Percentiles rank a stretch among this genome's conserved stretches.
Conservation (phyloP, 2,329 filamentous ascomycete genomes). For the Sclerotinia trifoliorum region DNA sequence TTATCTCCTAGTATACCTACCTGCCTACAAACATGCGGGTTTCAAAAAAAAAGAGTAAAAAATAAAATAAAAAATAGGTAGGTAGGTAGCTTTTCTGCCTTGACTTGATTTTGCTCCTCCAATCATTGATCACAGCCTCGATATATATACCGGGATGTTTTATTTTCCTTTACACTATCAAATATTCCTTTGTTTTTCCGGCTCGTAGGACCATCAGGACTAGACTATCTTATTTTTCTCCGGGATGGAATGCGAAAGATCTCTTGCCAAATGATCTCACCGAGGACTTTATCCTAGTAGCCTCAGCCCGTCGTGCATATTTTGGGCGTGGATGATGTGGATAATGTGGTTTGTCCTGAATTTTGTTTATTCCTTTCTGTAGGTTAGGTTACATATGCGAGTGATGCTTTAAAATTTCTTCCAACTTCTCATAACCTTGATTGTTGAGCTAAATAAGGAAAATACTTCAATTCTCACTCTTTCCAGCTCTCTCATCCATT, state of each 20-base stretch:
- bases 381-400: no score
- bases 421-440: no score
- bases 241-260: neutral
- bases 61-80: no score
- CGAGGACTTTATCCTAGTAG: slow-evolving; percentile 8
- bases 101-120: slow-evolving; percentile 6
- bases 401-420: no score
- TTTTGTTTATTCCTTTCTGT: neutral
- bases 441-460: no score
- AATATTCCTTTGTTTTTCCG: no score
- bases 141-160: neutral
- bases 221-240: neutral
- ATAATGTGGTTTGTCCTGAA: neutral
- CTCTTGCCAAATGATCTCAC: slow-evolving; percentile 17
- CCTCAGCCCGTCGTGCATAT: slow-evolving; percentile 15
- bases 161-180: no score
- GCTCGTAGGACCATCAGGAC: neutral
- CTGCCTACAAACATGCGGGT: neutral
- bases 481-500: neutral
- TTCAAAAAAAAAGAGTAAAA: neutral
- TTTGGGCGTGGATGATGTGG: neutral
- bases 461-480: neutral
- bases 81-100: slow-evolving; percentile 13
- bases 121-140: slow-evolving; percentile 6
- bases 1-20: neutral